These are phyloP conservation scores for Leptographium flavum DNA, from an alignment of 2,329 filamentous ascomycete genomes.

Conservation along the genomic window DNA sequence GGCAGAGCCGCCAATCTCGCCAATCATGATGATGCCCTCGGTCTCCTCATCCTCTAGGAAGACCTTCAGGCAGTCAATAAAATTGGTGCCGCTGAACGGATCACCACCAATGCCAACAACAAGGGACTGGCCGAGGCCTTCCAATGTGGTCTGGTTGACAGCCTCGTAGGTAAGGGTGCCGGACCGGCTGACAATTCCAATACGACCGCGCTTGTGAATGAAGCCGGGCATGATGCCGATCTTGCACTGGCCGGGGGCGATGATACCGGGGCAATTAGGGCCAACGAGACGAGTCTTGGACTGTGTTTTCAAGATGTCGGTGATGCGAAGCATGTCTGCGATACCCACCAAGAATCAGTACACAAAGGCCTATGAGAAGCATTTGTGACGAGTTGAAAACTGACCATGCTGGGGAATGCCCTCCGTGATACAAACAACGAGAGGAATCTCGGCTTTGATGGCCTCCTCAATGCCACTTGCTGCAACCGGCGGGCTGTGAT, in stretches of 20 bases:
- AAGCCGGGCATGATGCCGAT: conserved; percentile 99
- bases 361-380: too few relatives aligned
- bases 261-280: conserved; percentile 97
- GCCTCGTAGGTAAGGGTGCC: conserved; percentile 98
- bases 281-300: conserved; percentile 92
- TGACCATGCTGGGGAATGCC: conserved; percentile 92
- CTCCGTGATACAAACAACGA: conserved; percentile 96
- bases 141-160: conserved; percentile 97
- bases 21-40: conserved; percentile 99
- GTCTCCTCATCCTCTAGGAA: conserved; percentile 95
- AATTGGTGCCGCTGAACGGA: conserved; percentile 97
- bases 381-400: conserved; percentile 17
- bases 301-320: conserved; percentile 94
- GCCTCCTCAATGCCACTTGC: conserved; percentile 96
- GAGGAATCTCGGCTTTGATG: conserved; percentile 78
- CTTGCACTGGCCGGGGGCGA: conserved; percentile 92
- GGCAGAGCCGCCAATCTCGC: conserved; percentile 92
- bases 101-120: conserved; percentile 97
- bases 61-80: conserved; percentile 96
- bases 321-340: conserved; percentile 99
- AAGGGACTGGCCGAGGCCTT: conserved; percentile 91
- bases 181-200: conserved; percentile 96
- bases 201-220: conserved; percentile 98
- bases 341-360: too few relatives aligned
- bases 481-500: conserved; percentile 65